Evolutionary conservation across 306 rosid genomes (phyloP), one percentile per base, ranked within the genome.

Genomic region (Datisca glomerata): DNA sequence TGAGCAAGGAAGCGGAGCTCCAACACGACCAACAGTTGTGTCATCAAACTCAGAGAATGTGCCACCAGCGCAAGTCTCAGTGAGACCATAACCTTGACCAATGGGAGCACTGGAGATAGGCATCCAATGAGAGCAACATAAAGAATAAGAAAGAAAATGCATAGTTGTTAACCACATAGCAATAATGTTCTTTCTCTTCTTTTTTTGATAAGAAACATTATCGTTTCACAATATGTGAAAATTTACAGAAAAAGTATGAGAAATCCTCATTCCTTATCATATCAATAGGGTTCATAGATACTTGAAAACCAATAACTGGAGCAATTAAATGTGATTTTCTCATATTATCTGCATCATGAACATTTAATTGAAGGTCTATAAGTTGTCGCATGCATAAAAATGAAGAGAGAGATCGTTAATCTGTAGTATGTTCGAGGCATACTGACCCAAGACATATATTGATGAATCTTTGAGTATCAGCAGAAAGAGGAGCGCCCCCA

Each of bases 21-120:
- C 96, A 60, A 84, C 98, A 19, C 95, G 92, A 49, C 85, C 94
- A 49, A 80, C 98, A 19, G 86, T 69, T 43, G 75, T 70, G 70
- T 89, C 98, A 24, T 78, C 98, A 2, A 77, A 68, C 69, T 89
- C 98, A 10, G 92, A 80, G 68, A 89, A 84, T 40, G 95, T 68
- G 29, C 92, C 95, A 6, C 96, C 96, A 50, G 92, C 98, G 56
- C 86, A 78, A 46, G 98, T 89, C 64, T 89, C 93, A 14, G 95
- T 89, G 60, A 89, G 98, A 57, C 98, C 98, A 66, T 89, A 89
- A 24, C 92, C 98, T 81, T 84, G 98, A 36, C 93, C 91, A 43
- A 89, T 89, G 38, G 93, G 76, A 64, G 85, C 63, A 66, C 98
- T 89, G 91, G 37, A 61, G 51, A 63, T 35, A 52, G 58, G 14